Conservation (phyloP, 257 asterid genomes). For the Nicotiana undulata region DNA sequence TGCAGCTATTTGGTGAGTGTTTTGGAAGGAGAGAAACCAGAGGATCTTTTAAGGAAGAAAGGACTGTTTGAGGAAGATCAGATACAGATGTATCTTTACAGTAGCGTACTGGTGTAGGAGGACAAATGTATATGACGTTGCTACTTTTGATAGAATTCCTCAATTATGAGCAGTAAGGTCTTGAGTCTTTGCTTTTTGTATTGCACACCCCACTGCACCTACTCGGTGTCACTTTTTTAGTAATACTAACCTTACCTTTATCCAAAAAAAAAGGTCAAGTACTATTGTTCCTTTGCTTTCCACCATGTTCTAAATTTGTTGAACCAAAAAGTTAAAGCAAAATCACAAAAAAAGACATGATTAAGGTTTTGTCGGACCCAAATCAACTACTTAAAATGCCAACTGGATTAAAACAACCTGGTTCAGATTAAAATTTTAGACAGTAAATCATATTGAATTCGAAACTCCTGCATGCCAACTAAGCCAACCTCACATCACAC, state of each 20-base stretch:
- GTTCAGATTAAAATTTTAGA: background rate
- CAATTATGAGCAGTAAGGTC: background rate
- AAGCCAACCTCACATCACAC: background rate
- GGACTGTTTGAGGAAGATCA: background rate
- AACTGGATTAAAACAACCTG: background rate
- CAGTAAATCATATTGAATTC: background rate
- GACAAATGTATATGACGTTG: background rate
- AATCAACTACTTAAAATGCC: background rate
- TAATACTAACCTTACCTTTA: background rate
- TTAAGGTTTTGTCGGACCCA: background rate
- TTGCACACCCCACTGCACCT: background rate
- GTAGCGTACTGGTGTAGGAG: background rate
- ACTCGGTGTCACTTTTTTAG: background rate
- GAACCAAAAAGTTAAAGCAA: background rate
- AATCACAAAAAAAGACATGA: background rate
- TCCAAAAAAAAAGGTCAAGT: background rate
- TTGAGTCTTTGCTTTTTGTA: background rate
- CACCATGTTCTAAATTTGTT: background rate
- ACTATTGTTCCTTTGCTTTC: background rate
- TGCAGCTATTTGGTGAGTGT: background rate
- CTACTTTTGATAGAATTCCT: background rate
- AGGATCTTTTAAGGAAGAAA: background rate
- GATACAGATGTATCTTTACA: background rate
- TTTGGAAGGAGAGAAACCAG: background rate
- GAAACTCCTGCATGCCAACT: background rate